These are phyloP conservation scores for Pascua sp. DNA, from an alignment of 1,284 basidiomycete genomes.

Conservation along the genomic window DNA sequence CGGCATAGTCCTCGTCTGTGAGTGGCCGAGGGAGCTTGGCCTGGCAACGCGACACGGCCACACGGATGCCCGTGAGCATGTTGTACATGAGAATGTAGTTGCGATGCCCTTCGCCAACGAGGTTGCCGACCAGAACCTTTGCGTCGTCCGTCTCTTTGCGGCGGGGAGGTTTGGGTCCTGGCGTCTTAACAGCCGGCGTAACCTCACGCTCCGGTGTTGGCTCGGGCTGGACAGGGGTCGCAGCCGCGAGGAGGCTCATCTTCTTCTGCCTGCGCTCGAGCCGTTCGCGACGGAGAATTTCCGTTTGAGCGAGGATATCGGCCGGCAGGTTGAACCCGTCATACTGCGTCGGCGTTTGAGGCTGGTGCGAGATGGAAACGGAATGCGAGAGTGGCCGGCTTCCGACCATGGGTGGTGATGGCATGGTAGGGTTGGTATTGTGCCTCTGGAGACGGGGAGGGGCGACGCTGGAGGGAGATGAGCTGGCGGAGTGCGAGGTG, in stretches of 20 bases:
- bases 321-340: constrained; percentile 14
- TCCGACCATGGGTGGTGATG: constrained; percentile 8
- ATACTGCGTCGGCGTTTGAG: background rate
- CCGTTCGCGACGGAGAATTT: constrained; percentile 73
- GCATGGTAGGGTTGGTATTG: constrained; percentile 33
- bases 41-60: constrained; percentile 90
- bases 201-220: background rate
- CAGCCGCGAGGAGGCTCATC: constrained; percentile 48
- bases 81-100: constrained; percentile 99
- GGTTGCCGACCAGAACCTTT: constrained; percentile 79
- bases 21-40: constrained; percentile 86
- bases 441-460: constrained; percentile 27
- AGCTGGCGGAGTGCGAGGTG: background rate
- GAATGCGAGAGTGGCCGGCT: constrained; percentile 7
- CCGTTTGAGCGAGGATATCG: constrained; percentile 78
- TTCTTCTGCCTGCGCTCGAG: constrained; percentile 56
- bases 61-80: constrained; percentile 97
- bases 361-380: constrained; percentile 8
- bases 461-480: background rate
- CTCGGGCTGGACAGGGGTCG: constrained; percentile 38
- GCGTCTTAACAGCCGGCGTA: background rate
- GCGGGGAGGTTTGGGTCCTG: background rate
- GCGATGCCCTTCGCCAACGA: constrained; percentile 94
- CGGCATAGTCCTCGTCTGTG: constrained; percentile 80
- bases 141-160: constrained; percentile 40